phyloP scores from a whole-genome alignment of 2,329 filamentous ascomycete genomes.

The Ceratocystiopsis sp. region DNA sequence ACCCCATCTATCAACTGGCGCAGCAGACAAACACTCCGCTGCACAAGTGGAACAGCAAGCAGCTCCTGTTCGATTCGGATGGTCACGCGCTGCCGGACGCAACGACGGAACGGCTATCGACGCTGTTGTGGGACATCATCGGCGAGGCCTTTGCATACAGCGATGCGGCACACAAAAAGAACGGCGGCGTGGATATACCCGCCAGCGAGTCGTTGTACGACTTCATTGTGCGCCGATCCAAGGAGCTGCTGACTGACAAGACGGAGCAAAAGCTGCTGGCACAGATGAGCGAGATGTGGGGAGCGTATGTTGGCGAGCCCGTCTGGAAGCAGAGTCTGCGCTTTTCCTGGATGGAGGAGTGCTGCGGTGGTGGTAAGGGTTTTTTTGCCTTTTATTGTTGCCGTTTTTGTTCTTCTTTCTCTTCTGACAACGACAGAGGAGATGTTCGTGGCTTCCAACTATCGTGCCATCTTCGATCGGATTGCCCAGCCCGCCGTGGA shows the following conservation, averaged over 20 bases:
- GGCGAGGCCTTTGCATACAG: conserved; percentile 1
- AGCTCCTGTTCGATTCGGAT: conserved; percentile 14
- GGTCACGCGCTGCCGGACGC: neutral
- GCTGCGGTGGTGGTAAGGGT: conserved; percentile 37
- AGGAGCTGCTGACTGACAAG: conserved; percentile 19
- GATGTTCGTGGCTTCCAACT: conserved; percentile 44
- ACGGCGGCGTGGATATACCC: neutral
- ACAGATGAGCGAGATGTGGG: conserved; percentile 42
- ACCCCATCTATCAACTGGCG: conserved; percentile 37
- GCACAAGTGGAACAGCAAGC: conserved; percentile 2
- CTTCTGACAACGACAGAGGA: conserved; percentile 25
- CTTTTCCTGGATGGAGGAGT: conserved; percentile 50
- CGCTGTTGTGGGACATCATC: conserved; percentile 24
- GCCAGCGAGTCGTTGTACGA: conserved; percentile 15
- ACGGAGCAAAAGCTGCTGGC: conserved; percentile 30
- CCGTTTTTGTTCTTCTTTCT: no score
- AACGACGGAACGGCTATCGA: neutral
- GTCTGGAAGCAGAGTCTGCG: conserved; percentile 42
- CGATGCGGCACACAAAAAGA: neutral
- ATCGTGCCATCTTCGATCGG: conserved; percentile 35
- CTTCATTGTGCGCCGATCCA: conserved; percentile 33
- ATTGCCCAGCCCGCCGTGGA: conserved; percentile 30
- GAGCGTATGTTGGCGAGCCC: conserved; percentile 43
- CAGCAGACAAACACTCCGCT: conserved; percentile 28
- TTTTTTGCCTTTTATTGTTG: neutral